phyloP scores from a whole-genome alignment of 495 filamentous ascomycete species.

The Talaromyces proteolyticus region DNA sequence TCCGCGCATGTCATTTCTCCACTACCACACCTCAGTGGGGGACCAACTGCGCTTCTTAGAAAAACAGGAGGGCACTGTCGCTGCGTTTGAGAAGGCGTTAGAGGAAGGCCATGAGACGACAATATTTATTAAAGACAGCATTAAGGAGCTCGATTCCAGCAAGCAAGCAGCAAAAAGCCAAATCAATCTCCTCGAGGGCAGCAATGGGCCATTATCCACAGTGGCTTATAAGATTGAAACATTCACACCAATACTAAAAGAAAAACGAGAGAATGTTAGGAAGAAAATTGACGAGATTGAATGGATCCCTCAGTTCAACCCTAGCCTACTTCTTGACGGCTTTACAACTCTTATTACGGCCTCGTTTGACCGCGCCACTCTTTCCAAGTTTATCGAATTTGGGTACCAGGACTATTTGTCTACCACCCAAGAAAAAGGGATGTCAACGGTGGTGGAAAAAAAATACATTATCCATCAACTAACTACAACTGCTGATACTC shows the following conservation, averaged over 20 bases:
- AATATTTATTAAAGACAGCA: background rate
- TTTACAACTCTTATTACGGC: background rate
- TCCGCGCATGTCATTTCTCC: background rate
- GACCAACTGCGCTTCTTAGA: background rate
- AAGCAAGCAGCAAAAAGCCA: background rate
- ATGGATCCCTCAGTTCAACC: background rate
- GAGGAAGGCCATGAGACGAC: background rate
- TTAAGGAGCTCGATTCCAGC: background rate
- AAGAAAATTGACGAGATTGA: background rate
- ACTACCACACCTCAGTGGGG: background rate
- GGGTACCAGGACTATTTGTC: background rate
- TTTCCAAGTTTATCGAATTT: background rate
- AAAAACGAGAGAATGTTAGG: background rate
- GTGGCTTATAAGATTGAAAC: background rate
- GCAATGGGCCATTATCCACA: background rate
- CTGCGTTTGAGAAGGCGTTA: background rate
- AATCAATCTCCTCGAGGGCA: background rate
- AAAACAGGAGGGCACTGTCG: background rate
- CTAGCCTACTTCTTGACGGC: background rate
- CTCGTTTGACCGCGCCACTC: background rate
- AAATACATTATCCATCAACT: constrained; percentile 3
- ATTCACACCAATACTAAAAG: background rate
- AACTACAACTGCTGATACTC: background rate
- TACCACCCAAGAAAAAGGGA: background rate
- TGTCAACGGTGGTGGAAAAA: background rate